These are phyloP conservation scores for Apiosordaria backusii DNA, from an alignment of 495 filamentous ascomycete species.

Conservation along the genomic window DNA sequence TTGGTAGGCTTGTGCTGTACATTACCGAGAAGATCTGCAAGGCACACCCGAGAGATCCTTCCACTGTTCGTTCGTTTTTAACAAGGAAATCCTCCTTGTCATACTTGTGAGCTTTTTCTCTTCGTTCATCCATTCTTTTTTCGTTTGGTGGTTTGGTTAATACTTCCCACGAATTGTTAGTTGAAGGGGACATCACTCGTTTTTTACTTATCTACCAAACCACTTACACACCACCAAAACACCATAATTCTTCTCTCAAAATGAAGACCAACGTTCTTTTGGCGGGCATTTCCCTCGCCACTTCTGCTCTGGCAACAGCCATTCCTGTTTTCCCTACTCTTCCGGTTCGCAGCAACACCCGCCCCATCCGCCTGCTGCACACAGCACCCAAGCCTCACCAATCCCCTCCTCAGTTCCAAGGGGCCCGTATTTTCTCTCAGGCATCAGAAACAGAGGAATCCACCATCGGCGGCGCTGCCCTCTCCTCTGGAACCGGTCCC, in stretches of 20 bases:
- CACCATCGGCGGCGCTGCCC: slow-evolving; percentile 20
- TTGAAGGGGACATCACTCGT: not conserved
- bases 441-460: slow-evolving; percentile 8
- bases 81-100: not conserved
- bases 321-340: slow-evolving; percentile 4
- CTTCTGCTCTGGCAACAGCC: not conserved
- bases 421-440: not conserved
- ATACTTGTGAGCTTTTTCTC: not conserved
- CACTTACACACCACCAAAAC: not conserved
- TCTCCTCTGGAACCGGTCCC: slow-evolving; percentile 9
- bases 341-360: not conserved
- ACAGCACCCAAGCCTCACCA: slow-evolving; percentile 7
- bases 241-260: not conserved
- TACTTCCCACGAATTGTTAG: too few relatives aligned
- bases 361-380: slow-evolving; percentile 12
- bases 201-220: not conserved
- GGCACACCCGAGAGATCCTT: not conserved
- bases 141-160: not conserved
- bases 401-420: not conserved
- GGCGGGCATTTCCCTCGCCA: slow-evolving; percentile 4
- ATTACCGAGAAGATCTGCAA: not conserved
- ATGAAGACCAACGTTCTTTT: slow-evolving; percentile 19
- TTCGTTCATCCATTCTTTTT: not conserved
- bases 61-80: not conserved
- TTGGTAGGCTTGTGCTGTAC: not conserved